Base-by-base conservation (phyloP, 306 rosid species). In the Trifolium dubium region DNA sequence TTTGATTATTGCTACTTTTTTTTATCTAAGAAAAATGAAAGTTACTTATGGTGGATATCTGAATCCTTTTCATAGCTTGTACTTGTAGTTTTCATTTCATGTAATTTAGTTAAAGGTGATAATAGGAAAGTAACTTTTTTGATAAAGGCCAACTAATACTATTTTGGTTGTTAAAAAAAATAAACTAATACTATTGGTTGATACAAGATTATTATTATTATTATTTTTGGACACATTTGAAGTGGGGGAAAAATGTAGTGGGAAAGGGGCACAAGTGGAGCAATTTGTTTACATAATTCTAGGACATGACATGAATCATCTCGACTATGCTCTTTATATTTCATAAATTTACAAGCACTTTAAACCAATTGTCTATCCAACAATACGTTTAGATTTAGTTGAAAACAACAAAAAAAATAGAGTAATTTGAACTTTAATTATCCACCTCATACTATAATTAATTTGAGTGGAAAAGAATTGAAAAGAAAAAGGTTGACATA, bases 401-500 rank as follows among this genome's bases (percentile, higher is more conserved):
- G 35, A 32, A 0, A 32, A 3, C 35, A 34, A 47, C 0, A 19
- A 37, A 39, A 17, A 17, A 14, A 53, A 51, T 39, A 51, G 44
- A 11, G 28, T 15, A 19, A 54, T 63, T 63, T 39, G 73, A 64
- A n/a, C 56, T 32, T 31, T 11, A 67, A 39, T 51, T 43, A 77
- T 51, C 12, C 30, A 54, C 32, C 3, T 44, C 4, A 60, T 40
- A 62, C 35, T n/a, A n/a, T n/a, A n/a, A n/a, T n/a, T n/a, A 55
- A 32, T 49, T 43, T 49, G 31, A 58, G 41, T 64, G 75, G 17
- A 64, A 64, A 79, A 70, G 66, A 53, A 44, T 43, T 50, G 64
- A 0, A 70, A 69, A 70, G 53, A 8, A 18, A 37, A 77, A 73
- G 35, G 2, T 2, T 13, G 39, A 49, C 5, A 3, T 8, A 41